Percentiles rank a stretch among this genome's conserved stretches.
Evolutionary conservation across 2,329 filamentous ascomycete genomes (phyloP).

Genomic region (Juglanconis sp.): DNA sequence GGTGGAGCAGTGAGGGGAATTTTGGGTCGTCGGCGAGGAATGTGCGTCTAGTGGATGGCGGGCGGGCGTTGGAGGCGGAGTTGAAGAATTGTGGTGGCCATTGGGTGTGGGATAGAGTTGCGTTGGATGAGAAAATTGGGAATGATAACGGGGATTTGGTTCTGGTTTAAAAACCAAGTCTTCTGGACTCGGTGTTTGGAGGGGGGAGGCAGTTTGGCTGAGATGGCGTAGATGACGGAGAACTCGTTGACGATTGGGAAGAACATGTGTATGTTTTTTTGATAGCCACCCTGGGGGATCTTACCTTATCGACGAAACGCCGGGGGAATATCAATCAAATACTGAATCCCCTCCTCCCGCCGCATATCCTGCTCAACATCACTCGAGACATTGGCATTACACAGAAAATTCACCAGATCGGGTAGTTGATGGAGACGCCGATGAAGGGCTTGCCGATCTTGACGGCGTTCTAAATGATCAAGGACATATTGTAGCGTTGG

Average conservation of each 20-base stretch:
- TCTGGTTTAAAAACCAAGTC: slow-evolving; percentile 34
- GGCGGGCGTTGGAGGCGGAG: slow-evolving; percentile 21
- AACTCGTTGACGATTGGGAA: too few relatives aligned
- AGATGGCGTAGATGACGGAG: too few relatives aligned
- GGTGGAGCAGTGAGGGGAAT: slow-evolving; percentile 17
- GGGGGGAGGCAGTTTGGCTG: too few relatives aligned
- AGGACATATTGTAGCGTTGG: slow-evolving; percentile 54
- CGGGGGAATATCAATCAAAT: too few relatives aligned
- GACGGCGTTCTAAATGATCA: slow-evolving; percentile 46
- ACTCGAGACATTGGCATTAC: too few relatives aligned
- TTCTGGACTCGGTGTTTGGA: background rate
- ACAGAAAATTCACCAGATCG: too few relatives aligned
- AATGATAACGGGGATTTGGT: slow-evolving; percentile 33
- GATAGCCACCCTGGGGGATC: too few relatives aligned
- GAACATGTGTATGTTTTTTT: too few relatives aligned
- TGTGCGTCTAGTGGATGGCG: slow-evolving; percentile 16
- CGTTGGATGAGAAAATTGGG: slow-evolving; percentile 23
- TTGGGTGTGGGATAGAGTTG: slow-evolving; percentile 21
- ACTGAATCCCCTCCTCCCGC: too few relatives aligned
- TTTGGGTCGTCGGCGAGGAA: slow-evolving; percentile 19
- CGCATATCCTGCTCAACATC: too few relatives aligned
- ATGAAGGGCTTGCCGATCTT: slow-evolving; percentile 31
- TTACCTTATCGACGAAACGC: too few relatives aligned
- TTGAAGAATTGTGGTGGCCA: slow-evolving; percentile 17
- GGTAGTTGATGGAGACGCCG: slow-evolving; percentile 47